Percentiles rank a stretch among this genome's conserved stretches.
Conservation (phyloP, 208 protist species). For the Kentomonas sorsogonicus region DNA sequence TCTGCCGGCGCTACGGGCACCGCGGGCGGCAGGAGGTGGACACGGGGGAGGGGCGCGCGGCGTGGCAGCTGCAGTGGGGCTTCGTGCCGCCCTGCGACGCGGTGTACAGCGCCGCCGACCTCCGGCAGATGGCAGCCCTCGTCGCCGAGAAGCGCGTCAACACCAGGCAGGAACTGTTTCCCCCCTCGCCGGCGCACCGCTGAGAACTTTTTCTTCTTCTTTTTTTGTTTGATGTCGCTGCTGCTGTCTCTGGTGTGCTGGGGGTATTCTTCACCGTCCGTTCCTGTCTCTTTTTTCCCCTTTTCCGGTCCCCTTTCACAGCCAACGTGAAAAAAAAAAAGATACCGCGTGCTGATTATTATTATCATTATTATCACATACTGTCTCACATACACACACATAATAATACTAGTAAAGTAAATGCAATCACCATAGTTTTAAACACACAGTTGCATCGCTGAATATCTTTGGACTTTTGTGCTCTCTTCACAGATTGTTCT, state of each 20-base stretch:
- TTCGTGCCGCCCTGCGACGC: constrained; percentile 64
- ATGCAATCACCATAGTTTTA: constrained; percentile 1
- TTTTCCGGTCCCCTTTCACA: no score
- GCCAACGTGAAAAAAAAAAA: no score
- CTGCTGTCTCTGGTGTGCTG: background rate
- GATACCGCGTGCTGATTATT: background rate
- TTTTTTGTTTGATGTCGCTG: constrained; percentile 6
- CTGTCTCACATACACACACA: constrained; percentile 1
- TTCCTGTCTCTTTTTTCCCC: no score
- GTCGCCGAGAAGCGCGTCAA: constrained; percentile 74
- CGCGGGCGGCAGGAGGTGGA: constrained; percentile 27
- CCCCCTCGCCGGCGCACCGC: no score
- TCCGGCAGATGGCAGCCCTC: constrained; percentile 61
- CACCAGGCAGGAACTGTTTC: constrained; percentile 34
- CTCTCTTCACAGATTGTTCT: background rate
- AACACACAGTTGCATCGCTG: background rate
- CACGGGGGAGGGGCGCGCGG: constrained; percentile 46
- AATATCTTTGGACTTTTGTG: no score
- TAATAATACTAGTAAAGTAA: constrained; percentile 3
- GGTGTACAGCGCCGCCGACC: constrained; percentile 52
- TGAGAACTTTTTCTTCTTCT: constrained; percentile 6
- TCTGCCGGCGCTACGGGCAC: constrained; percentile 13
- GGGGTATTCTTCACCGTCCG: no score
- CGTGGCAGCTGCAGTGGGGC: constrained; percentile 76
- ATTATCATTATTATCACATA: background rate